These are phyloP conservation scores for Trichaptum fuscoviolaceum DNA, from an alignment of 768 basidiomycete species.

Conservation along the genomic window DNA sequence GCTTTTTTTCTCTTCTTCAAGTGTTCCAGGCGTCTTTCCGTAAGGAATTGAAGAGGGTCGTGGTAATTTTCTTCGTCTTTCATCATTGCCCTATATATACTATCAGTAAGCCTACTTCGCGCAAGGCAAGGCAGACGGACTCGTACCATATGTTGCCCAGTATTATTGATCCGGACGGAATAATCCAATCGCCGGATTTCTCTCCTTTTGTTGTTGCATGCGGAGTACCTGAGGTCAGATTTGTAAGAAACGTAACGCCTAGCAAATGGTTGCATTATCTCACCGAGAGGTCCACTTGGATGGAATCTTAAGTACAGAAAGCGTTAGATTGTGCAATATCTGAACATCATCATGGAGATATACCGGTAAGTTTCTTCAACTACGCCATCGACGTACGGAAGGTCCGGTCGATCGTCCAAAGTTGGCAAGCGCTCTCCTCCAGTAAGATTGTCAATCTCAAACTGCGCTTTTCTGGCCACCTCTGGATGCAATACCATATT, in stretches of 20 bases:
- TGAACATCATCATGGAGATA: neutral
- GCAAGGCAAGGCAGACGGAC: too few relatives aligned
- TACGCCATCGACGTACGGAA: slow-evolving; percentile 10
- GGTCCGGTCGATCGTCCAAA: slow-evolving; percentile 8
- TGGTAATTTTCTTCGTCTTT: neutral
- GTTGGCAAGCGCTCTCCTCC: slow-evolving; percentile 26
- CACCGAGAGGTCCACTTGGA: neutral
- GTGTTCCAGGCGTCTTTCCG: neutral
- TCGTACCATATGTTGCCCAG: neutral
- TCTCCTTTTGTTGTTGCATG: slow-evolving; percentile 9
- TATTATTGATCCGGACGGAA: slow-evolving; percentile 9
- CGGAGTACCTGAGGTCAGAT: neutral
- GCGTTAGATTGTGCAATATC: neutral
- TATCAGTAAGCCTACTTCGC: neutral
- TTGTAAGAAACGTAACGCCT: neutral
- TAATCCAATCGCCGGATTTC: neutral
- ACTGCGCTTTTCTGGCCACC: slow-evolving; percentile 20
- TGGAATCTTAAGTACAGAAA: neutral
- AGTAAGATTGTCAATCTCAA: slow-evolving; percentile 26
- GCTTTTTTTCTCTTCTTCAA: neutral
- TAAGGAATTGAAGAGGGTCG: neutral
- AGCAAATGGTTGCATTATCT: neutral
- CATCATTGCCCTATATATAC: neutral
- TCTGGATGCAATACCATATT: slow-evolving; percentile 16
- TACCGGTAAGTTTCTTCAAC: slow-evolving; percentile 13